Percentiles rank a stretch among this genome's conserved stretches.
These are phyloP conservation scores for Xylariaceae sp. DNA, from an alignment of 2,329 filamentous ascomycete genomes.

Conservation along the genomic window DNA sequence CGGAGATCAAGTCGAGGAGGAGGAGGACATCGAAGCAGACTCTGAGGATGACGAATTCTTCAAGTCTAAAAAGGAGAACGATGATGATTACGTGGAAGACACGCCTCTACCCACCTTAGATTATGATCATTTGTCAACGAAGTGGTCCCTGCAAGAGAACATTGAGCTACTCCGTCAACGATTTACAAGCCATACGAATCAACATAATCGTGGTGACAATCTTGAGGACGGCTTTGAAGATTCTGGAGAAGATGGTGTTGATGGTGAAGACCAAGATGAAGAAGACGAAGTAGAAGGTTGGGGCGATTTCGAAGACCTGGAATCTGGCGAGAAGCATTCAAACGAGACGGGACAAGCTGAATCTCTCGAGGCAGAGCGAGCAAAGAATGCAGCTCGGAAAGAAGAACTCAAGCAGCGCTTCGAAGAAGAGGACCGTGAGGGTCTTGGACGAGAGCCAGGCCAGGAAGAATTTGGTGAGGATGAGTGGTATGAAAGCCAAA, in stretches of 20 bases:
- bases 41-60: slow-evolving; percentile 69
- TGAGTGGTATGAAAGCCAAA: slow-evolving; percentile 98
- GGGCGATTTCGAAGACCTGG: slow-evolving; percentile 84
- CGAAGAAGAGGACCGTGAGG: slow-evolving; percentile 97
- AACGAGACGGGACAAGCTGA: slow-evolving; percentile 50
- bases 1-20: slow-evolving; percentile 59
- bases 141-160: slow-evolving; percentile 82
- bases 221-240: slow-evolving; percentile 58
- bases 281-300: slow-evolving; percentile 28
- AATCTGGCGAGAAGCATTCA: slow-evolving; percentile 71
- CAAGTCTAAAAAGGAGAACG: slow-evolving; percentile 67
- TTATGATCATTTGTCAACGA: slow-evolving; percentile 79
- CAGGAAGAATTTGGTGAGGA: slow-evolving; percentile 91
- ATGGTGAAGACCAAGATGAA: slow-evolving; percentile 61
- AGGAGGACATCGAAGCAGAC: slow-evolving; percentile 65
- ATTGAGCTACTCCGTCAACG: slow-evolving; percentile 75
- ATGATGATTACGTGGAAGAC: slow-evolving; percentile 76
- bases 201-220: slow-evolving; percentile 62
- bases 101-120: slow-evolving; percentile 73
- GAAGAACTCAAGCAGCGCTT: slow-evolving; percentile 94
- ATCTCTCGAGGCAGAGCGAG: slow-evolving; percentile 85
- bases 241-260: slow-evolving; percentile 63
- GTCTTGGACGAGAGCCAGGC: slow-evolving; percentile 70
- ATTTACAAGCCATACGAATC: slow-evolving; percentile 75
- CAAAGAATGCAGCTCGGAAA: slow-evolving; percentile 87